Evolutionary conservation across 805 yeast species (phyloP).

Genomic region (Candida hispaniensis): DNA sequence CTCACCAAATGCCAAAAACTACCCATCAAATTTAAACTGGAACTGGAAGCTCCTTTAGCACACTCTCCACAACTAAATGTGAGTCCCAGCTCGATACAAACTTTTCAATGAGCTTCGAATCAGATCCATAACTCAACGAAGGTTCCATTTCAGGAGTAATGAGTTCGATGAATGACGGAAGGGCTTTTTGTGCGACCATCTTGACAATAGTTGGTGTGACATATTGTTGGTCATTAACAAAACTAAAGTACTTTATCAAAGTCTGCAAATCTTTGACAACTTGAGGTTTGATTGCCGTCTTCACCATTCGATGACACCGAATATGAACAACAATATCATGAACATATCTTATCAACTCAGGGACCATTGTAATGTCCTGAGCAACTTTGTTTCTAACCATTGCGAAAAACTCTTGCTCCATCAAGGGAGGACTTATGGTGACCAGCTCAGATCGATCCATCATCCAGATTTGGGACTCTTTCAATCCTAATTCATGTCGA

Average conservation of each 20-base stretch:
- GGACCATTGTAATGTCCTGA: slow-evolving; percentile 33
- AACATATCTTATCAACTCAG: slow-evolving; percentile 44
- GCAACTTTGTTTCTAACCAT: not conserved
- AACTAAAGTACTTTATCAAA: slow-evolving; percentile 34
- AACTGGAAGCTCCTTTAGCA: slow-evolving; percentile 40
- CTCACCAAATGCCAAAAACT: no score
- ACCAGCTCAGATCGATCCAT: not conserved
- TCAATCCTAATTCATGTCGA: no score
- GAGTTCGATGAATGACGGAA: slow-evolving; percentile 39
- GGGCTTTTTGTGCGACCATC: slow-evolving; percentile 37
- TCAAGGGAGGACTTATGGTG: not conserved
- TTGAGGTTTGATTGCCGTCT: slow-evolving; percentile 42
- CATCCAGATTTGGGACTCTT: no score
- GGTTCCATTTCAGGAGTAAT: slow-evolving; percentile 39
- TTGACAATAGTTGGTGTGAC: slow-evolving; percentile 47
- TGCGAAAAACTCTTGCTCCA: not conserved
- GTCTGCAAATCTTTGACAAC: slow-evolving; percentile 35
- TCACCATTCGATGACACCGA: slow-evolving; percentile 45
- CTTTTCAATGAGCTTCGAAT: slow-evolving; percentile 33
- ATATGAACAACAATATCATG: slow-evolving; percentile 45
- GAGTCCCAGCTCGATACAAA: slow-evolving; percentile 38
- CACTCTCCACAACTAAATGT: slow-evolving; percentile 42
- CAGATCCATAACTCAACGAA: slow-evolving; percentile 47
- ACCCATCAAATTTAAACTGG: slow-evolving; percentile 39
- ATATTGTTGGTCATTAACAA: slow-evolving; percentile 32